Conservation (phyloP, 108 stramenopile species). For the Pseudonitzschia multiseries region DNA sequence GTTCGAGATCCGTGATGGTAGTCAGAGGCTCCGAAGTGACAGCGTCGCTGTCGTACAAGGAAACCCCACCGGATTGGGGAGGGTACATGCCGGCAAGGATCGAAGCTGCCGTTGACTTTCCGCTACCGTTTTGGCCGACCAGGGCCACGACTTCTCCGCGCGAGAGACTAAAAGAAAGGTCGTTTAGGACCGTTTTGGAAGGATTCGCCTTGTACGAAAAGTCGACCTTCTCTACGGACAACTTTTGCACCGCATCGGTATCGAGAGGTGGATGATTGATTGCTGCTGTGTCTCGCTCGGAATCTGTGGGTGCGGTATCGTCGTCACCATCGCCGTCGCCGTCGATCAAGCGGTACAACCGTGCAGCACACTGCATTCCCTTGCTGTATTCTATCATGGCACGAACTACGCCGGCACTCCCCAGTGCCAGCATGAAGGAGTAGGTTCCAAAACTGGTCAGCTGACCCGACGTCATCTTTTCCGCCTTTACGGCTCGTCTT, state of each 20-base stretch:
- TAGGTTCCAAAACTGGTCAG: slow-evolving; percentile 82
- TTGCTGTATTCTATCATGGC: slow-evolving; percentile 62
- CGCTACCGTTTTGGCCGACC: slow-evolving; percentile 90
- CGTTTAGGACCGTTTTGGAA: slow-evolving; percentile 52
- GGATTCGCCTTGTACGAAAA: slow-evolving; percentile 65
- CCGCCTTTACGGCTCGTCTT: slow-evolving; percentile 62
- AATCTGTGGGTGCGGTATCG: background rate
- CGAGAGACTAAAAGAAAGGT: slow-evolving; percentile 66
- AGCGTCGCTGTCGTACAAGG: slow-evolving; percentile 4
- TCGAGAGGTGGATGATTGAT: slow-evolving; percentile 1
- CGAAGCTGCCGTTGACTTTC: slow-evolving; percentile 85
- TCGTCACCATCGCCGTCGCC: slow-evolving; percentile 17
- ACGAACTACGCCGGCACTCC: slow-evolving; percentile 73
- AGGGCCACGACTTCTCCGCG: slow-evolving; percentile 87
- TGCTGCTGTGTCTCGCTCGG: background rate
- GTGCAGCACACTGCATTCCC: slow-evolving; percentile 64
- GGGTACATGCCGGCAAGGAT: slow-evolving; percentile 89
- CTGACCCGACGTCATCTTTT: slow-evolving; percentile 73
- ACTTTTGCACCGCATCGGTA: slow-evolving; percentile 41
- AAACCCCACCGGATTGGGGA: slow-evolving; percentile 51
- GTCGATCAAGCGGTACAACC: slow-evolving; percentile 37
- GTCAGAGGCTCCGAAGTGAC: slow-evolving; percentile 16
- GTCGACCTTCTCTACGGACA: slow-evolving; percentile 57
- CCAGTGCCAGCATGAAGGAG: slow-evolving; percentile 84
- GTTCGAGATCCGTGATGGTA: slow-evolving; percentile 45